Percentiles rank a stretch among this genome's conserved stretches.
Conservation (phyloP, 2,329 filamentous ascomycete species). For the Aureobasidium sp. region DNA sequence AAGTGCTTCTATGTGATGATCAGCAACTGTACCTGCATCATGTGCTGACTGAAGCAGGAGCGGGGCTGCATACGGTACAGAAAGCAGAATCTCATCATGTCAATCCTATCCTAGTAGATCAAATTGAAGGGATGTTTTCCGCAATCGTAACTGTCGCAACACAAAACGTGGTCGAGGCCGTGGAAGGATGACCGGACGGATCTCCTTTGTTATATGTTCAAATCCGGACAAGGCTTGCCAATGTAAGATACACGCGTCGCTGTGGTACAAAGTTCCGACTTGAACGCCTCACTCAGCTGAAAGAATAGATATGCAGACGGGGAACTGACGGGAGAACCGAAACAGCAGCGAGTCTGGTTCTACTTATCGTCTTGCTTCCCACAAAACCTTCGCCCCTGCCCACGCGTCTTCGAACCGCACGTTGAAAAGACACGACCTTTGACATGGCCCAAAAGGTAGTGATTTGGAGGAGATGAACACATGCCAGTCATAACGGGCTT, state of each 20-base stretch:
- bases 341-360: neutral
- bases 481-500: neutral
- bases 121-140: no score
- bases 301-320: neutral
- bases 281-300: neutral
- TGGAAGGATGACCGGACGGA: neutral
- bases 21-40: neutral
- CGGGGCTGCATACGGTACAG: neutral
- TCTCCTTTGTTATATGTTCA: neutral
- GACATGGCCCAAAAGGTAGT: neutral
- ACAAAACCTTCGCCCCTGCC: neutral
- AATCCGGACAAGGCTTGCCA: neutral
- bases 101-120: neutral
- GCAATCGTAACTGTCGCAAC: neutral
- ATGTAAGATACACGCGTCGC: constrained; percentile 2
- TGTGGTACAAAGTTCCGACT: neutral
- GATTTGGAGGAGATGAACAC: neutral
- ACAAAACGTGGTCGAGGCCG: neutral
- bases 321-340: neutral
- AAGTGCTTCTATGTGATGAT: neutral
- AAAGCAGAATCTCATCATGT: neutral
- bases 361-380: neutral
- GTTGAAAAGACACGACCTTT: neutral
- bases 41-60: neutral
- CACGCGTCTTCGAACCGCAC: neutral